Conservation (phyloP, 2,329 filamentous ascomycete genomes). For the Arthrobotrys musiformis region DNA sequence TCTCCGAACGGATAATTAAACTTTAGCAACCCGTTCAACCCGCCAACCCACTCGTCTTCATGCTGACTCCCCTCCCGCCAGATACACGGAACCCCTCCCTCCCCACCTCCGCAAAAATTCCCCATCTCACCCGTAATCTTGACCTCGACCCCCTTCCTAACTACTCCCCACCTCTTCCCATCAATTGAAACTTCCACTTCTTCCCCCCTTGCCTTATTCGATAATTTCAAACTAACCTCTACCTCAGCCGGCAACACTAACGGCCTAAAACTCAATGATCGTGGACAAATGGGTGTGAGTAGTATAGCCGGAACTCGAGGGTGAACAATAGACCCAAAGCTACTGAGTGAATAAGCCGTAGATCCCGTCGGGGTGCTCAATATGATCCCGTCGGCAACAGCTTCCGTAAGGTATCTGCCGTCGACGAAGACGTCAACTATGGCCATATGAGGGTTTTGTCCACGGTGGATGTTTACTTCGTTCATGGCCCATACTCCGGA, state of each 20-base stretch:
- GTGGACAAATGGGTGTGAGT: conserved; percentile 91
- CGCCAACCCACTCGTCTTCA: conserved; percentile 96
- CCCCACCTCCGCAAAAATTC: conserved; percentile 65
- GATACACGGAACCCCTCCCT: conserved; percentile 62
- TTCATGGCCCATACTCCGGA: conserved; percentile 75
- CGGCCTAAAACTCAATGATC: conserved; percentile 90
- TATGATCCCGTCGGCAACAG: conserved; percentile 93
- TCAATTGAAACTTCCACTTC: conserved; percentile 84
- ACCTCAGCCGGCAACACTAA: conserved; percentile 88
- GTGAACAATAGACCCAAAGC: conserved; percentile 92
- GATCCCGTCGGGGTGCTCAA: conserved; percentile 93
- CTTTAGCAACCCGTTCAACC: conserved; percentile 90
- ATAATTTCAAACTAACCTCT: conserved; percentile 82
- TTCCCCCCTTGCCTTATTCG: conserved; percentile 79
- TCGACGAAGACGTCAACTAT: conserved; percentile 93
- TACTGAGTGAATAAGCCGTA: conserved; percentile 93
- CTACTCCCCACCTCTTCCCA: conserved; percentile 73
- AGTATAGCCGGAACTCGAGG: conserved; percentile 88
- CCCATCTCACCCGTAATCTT: conserved; percentile 88
- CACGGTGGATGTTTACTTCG: conserved; percentile 92
- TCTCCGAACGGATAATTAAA: conserved; percentile 98
- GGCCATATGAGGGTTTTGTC: conserved; percentile 86
- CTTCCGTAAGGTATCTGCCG: conserved; percentile 88
- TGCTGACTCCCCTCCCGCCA: conserved; percentile 67
- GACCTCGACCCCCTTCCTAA: conserved; percentile 82